Evolutionary conservation across 805 yeast genomes (phyloP), one percentile per base, ranked within the genome.

Genomic region (Wickerhamomyces alni): DNA sequence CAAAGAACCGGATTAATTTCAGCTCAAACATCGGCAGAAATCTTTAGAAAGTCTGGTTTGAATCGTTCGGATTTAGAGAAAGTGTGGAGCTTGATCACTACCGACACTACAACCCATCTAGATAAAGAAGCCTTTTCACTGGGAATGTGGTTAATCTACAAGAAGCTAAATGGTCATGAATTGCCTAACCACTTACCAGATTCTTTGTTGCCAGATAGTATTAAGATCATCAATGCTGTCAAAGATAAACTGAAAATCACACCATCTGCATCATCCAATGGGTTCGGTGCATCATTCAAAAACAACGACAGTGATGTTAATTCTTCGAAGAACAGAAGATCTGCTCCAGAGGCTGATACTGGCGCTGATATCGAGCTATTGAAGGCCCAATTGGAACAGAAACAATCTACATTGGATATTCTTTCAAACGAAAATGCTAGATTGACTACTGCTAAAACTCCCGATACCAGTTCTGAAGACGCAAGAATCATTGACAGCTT

Each of bases 71-170:
- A 89, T 53, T 71, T 91, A 45, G 98, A 89, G 61, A 72, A 80
- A 31, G 88, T 93, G 46, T 91, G 99, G 99, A 85, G 78, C 36
- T 70, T 91, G 48, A 77, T 89, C 40, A 98, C 93, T 59, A 74
- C 81, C 13, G 80, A 81, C 40, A 84, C 88, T 59, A 73, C 82
- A 40, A 96, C 97, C 5, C 79, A 76, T 56, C 75, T 91, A 49
- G 85, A 86, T 58, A 80, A 77, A 53, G 96, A 91, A 58, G 95
- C 87, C 60, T 93, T 91, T 66, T 83, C 96, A 0, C 88, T 93
- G 27, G 97, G 98, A 25, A 93, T 91, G 98, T 97, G 94, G 69
- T 70, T 91, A 43, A 91, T 91, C 33, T 91, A 93, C 64, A 77
- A 96, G 59, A 75, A 91, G 46, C 67, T 91, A 57, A 89, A 88